Conservation (phyloP, 345 rosid genomes). For the Salix viminalis region DNA sequence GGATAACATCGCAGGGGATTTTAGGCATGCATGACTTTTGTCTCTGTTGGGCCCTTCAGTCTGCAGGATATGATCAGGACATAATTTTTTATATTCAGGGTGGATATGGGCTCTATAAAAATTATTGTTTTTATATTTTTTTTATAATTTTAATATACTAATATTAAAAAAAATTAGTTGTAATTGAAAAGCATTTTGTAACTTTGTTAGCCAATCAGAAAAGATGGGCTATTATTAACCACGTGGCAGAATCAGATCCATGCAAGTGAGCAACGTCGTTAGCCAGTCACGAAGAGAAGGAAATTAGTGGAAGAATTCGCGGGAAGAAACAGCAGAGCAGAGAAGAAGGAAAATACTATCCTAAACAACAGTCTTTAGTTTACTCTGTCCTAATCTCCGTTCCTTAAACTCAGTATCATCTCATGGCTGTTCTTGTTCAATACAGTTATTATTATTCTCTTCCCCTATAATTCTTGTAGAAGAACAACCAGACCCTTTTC, state of each 20-base stretch:
- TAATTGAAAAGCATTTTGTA: too few relatives aligned
- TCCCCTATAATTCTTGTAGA: constrained; percentile 20
- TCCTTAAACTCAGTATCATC: neutral
- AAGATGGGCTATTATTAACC: constrained; percentile 10
- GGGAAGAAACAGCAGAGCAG: neutral
- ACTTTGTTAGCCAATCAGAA: neutral
- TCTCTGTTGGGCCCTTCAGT: neutral
- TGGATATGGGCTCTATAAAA: too few relatives aligned
- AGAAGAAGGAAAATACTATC: neutral
- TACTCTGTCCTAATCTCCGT: neutral
- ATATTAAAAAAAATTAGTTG: too few relatives aligned
- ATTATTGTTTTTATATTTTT: too few relatives aligned
- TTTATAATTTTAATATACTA: too few relatives aligned
- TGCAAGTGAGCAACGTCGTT: neutral
- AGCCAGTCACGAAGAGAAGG: neutral
- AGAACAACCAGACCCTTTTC: constrained; percentile 16
- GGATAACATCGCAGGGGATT: too few relatives aligned
- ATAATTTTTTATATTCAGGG: too few relatives aligned
- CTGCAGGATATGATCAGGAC: neutral
- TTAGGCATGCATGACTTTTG: neutral
- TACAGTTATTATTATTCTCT: constrained; percentile 21
- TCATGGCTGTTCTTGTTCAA: constrained; percentile 36
- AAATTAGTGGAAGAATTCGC: neutral
- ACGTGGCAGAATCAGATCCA: constrained; percentile 29
- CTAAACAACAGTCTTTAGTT: neutral